These are phyloP conservation scores for Myxozyma sirexii DNA, from an alignment of 805 yeast genomes.

Conservation along the genomic window DNA sequence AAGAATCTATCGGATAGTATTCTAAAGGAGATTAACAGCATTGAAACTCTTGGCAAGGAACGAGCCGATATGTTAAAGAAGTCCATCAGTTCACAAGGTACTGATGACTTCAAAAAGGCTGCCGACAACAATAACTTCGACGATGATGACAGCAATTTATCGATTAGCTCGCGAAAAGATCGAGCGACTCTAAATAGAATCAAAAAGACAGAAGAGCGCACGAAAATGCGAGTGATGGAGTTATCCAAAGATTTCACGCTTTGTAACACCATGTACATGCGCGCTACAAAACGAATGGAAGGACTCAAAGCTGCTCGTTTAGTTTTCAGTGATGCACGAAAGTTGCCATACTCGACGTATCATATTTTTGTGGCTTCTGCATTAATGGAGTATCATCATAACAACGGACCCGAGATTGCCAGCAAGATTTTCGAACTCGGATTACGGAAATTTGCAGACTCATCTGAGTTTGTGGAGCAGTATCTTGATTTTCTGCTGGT, in stretches of 20 bases:
- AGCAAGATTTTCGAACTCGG: conserved; percentile 78
- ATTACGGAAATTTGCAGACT: conserved; percentile 56
- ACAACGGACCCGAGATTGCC: conserved; percentile 63
- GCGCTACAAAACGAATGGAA: conserved; percentile 63
- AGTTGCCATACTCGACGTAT: conserved; percentile 62
- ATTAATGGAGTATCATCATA: conserved; percentile 67
- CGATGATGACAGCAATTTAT: neutral
- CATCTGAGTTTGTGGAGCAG: conserved; percentile 63
- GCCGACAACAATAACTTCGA: conserved; percentile 7
- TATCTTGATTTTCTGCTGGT: conserved; percentile 74
- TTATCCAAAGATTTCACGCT: conserved; percentile 55
- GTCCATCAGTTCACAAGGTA: conserved; percentile 17
- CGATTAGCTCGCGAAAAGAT: neutral
- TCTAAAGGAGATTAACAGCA: conserved; percentile 44
- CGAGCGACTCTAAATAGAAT: conserved; percentile 3
- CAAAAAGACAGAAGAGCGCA: conserved; percentile 30
- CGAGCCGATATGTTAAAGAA: conserved; percentile 2
- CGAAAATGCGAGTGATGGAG: conserved; percentile 35
- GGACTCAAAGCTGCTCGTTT: conserved; percentile 74
- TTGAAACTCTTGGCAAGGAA: conserved; percentile 32
- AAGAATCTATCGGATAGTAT: conserved; percentile 54
- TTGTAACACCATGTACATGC: conserved; percentile 71
- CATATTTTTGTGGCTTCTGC: conserved; percentile 84
- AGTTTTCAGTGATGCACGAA: conserved; percentile 70
- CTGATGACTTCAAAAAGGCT: neutral